Evolutionary conservation across 768 basidiomycete genomes (phyloP), one percentile per base, ranked within the genome.

Genomic region (Russula olivacea): DNA sequence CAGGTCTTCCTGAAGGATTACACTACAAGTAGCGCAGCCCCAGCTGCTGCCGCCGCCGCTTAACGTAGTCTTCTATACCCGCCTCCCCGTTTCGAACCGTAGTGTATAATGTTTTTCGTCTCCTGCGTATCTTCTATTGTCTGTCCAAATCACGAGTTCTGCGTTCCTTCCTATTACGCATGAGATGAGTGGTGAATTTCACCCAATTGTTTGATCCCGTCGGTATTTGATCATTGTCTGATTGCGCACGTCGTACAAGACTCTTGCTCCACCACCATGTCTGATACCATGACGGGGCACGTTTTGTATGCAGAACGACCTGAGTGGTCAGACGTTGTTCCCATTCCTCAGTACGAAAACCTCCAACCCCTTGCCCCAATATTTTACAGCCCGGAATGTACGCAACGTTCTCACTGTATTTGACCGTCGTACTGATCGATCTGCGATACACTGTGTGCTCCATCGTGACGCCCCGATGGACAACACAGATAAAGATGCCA

Each of bases 351-450:
- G 69, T 88, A 90, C 61, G 94, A 97, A 68, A 82, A 79, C 21
- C 73, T 81, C 36, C 82, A 83, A 63, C 89, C 93, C 1, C 78
- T 98, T 47, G 95, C 93, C 0, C 91, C 93, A 2, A 98, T 99
- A 73, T 85, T 95, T 71, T 99, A 99, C 71, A 84, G 85, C 4
- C 78, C 79, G 43, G 88, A 93, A 79, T 99, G 96, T 95, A 60
- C 71, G 91, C 80, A 48, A 7, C 14, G 6, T 47, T 49, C 41
- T 23, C 21, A 41, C 51, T 65, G 34, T 54, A 41, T 30, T 8
- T 10, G 48, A 58, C 45, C 28, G 56, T 57, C 43, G 28, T 73
- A 58, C 61, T 70, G 66, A 63, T 66, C 52, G 63, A 62, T 54
- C 32, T 58, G 49, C 23, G 48, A 52, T 68, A 23, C 55, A 60